Base-by-base conservation (phyloP, 768 basidiomycete genomes). In the Boletus rubropictus region DNA sequence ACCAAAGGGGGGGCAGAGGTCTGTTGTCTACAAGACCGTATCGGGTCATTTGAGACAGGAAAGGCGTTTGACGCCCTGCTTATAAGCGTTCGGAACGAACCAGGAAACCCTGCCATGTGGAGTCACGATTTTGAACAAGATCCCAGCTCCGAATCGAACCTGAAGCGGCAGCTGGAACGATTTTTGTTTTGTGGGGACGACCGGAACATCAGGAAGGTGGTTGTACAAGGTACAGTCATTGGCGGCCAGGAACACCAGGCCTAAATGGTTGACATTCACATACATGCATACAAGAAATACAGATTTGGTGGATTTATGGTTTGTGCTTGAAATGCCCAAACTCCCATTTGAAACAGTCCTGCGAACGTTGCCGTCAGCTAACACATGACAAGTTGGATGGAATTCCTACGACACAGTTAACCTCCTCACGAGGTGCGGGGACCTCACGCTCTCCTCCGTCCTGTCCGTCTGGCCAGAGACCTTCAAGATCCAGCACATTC, bases 51-150 rank as follows among this genome's bases (percentile, higher is more conserved):
- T 52, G 72, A 71, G 12, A 70, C 73, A 3, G 92, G 90, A 3
- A 95, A 92, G 69, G 82, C 80, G 52, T 97, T 97, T 59, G 95
- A 98, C 61, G 95, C 95, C 0, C 68, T 97, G 7, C 53, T 89
- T 4, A 81, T 95, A 20, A 79, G 72, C 59, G 70, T 87, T 7
- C 67, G 72, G 27, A 62, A 65, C 36, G 76, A 75, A 32, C 62
- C 73, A 25, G 79, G 75, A 1, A 83, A 82, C 44, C 78, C 78
- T 3, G 75, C 70, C 6, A 51, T 87, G 21, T 84, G 80, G 82
- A 70, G 70, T 29, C 28, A 50, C 25, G 56, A 66, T 39, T 66
- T 66, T 11, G 70, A 69, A n/a, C 61, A 56, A 21, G 71, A 69
- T 38, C 58, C 69, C 61, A 53, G 25, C 43, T 38, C 44, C 14